Conservation (phyloP, 208 protist species). For the Crithidia expoeki region DNA sequence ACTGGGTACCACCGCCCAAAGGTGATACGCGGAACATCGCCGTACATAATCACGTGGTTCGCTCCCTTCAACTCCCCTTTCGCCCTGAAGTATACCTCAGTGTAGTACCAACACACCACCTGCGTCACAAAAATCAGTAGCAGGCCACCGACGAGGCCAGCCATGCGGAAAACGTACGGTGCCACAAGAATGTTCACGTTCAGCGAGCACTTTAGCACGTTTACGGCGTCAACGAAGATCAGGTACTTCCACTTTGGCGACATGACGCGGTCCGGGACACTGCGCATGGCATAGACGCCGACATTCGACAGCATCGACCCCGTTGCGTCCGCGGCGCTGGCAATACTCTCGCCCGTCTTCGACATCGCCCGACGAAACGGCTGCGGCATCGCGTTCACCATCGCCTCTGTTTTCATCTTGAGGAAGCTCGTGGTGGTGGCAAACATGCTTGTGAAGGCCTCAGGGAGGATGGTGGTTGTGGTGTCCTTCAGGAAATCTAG, state of each 20-base stretch:
- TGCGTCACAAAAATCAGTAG: constrained; percentile 31
- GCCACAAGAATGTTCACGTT: constrained; percentile 48
- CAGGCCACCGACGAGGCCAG: constrained; percentile 38
- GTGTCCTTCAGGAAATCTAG: constrained; percentile 46
- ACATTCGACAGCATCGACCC: constrained; percentile 37
- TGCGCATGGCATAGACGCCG: constrained; percentile 30
- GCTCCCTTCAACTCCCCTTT: constrained; percentile 48
- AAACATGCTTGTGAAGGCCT: constrained; percentile 41
- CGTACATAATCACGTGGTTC: constrained; percentile 47
- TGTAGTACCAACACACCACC: constrained; percentile 38
- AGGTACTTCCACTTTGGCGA: constrained; percentile 45
- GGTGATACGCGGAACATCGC: constrained; percentile 48
- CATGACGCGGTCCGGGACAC: constrained; percentile 38
- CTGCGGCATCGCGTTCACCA: constrained; percentile 33
- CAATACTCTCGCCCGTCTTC: constrained; percentile 25
- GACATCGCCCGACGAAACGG: constrained; percentile 27
- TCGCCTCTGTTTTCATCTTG: constrained; percentile 26
- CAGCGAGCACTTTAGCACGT: constrained; percentile 37
- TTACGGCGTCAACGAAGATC: constrained; percentile 42
- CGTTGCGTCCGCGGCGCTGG: constrained; percentile 35
- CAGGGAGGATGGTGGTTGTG: constrained; percentile 33
- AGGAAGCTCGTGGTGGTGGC: constrained; percentile 34
- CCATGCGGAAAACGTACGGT: constrained; percentile 47
- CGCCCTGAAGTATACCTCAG: constrained; percentile 38
- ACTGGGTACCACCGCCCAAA: constrained; percentile 37